Conservation (phyloP, 768 basidiomycete genomes). For the Roridomyces roridus region DNA sequence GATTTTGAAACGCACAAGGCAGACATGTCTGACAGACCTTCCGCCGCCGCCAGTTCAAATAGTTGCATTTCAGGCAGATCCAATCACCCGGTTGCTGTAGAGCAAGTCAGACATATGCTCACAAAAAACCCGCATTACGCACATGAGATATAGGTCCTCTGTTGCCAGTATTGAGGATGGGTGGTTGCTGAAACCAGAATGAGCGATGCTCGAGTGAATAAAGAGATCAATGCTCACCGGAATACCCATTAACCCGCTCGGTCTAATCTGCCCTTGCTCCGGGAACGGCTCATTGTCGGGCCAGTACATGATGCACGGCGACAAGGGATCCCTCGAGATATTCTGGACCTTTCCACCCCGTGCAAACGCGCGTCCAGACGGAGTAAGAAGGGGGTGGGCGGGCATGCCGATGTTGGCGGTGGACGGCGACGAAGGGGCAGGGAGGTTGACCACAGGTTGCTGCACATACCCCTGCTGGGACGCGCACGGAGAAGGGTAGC, state of each 20-base stretch:
- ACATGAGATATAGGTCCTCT: constrained; percentile 86
- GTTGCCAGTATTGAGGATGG: constrained; percentile 89
- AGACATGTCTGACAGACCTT: constrained; percentile 92
- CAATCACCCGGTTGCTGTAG: constrained; percentile 76
- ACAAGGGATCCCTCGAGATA: constrained; percentile 71
- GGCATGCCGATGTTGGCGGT: constrained; percentile 13
- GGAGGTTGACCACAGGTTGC: constrained; percentile 10
- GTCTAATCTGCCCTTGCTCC: constrained; percentile 78
- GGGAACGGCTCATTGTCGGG: constrained; percentile 89
- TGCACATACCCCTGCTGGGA: background rate
- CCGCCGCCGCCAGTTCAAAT: constrained; percentile 85
- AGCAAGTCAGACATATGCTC: constrained; percentile 15
- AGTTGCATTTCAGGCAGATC: constrained; percentile 86
- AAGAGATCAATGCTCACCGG: constrained; percentile 47
- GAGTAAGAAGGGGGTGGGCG: constrained; percentile 66
- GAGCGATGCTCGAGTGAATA: constrained; percentile 8
- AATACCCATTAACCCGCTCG: constrained; percentile 56
- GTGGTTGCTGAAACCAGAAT: constrained; percentile 63
- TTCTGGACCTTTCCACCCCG: constrained; percentile 83
- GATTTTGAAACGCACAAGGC: constrained; percentile 62
- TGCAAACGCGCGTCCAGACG: constrained; percentile 80
- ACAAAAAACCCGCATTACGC: constrained; percentile 37
- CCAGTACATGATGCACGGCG: constrained; percentile 88
- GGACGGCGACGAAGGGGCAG: constrained; percentile 11
- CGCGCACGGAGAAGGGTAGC: constrained; percentile 4